Evolutionary conservation across 208 protist genomes (phyloP), one percentile per base, ranked within the genome.

Genomic region (Porcisia deanei): DNA sequence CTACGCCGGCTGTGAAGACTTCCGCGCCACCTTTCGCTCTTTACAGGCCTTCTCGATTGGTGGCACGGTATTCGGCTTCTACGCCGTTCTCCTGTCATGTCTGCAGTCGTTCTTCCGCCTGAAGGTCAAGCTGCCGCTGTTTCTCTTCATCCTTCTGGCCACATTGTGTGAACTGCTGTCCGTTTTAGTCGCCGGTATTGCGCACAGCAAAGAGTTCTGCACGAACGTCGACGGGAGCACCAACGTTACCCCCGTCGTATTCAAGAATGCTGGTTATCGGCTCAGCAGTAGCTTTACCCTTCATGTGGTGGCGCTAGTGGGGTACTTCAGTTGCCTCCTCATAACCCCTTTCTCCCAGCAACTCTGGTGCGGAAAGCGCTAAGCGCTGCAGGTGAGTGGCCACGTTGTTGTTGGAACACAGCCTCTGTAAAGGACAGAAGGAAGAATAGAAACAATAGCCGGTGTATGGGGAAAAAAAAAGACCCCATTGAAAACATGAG

Each of bases 201-300:
- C 79, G 10, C 86, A 83, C 72, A 39, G 20, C 58, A 85, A 76
- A 39, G 76, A 54, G 39, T 87, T 85, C 73, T 92, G 88, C 75
- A 55, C 22, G 16, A 77, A 77, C 25, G 34, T 72, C 65, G 49
- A 67, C 39, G n/a, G 66, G n/a, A 65, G 73, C 63, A 61, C 47
- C 71, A 86, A 85, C 77, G 43, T 74, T 39, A 84, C 76, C 37
- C 25, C 82, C 22, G 61, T 86, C 49, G 49, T 75, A 25, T 88
- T 91, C 81, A 88, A 91, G 81, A 73, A 80, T 12, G 63, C 71
- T 2, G 81, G 84, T 55, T 89, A 87, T 79, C 85, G 81, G 66
- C 53, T 91, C 64, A 77, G 70, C 61, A 45, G 49, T 0, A 78
- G 67, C 60, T 88, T 86, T 67, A 76, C 86, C 54, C 65, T 91